Base-by-base conservation (phyloP, 352 stramenopile genomes). In the Globisporangium alternatum region DNA sequence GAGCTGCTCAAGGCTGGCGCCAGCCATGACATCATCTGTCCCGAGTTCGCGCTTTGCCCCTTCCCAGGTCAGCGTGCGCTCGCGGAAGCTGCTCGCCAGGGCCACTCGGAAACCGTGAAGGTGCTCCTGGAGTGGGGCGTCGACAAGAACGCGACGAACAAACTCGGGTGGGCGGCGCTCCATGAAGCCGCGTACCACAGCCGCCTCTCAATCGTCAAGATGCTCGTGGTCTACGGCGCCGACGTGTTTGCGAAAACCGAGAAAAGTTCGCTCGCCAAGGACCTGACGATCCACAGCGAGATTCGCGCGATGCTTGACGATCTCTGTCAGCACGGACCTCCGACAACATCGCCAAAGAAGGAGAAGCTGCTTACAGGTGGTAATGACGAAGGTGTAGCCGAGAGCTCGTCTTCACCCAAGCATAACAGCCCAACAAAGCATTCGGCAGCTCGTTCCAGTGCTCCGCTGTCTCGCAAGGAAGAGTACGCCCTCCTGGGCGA, bases 121-220 rank as follows among this genome's bases (percentile, higher is more conserved):
- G 71, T 88, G 54, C 58, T 95, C 28, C 67, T 95, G 5, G 86
- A 95, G 43, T 91, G 83, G 77, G 84, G 82, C 13, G 72, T 89
- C n/a, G 75, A 91, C 64, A 92, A 90, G 56, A 90, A 95, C 45
- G 82, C 77, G 2, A 74, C 77, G 22, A 95, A 95, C 71, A 75
- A 68, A 19, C 70, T 91, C 30, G 78, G 85, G 15, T 93, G 82
- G 84, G 89, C 81, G n/a, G 84, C 84, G 22, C 74, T 95, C 5
- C 86, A 95, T 55, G 82, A 93, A 64, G 73, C 86, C 5, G 83
- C 81, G 19, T 93, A 93, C 59, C 84, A 92, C 71, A 92, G 81
- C 43, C 82, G 84, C n/a, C 72, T 86, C 47, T 58, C 70, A 2
- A 81, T 93, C 64, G 83, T 93, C 22, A 82, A 91, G 68, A 75